These are phyloP conservation scores for Cyanidioschyzon merolae DNA, from an alignment of 23 red algal genomes.

Conservation along the genomic window DNA sequence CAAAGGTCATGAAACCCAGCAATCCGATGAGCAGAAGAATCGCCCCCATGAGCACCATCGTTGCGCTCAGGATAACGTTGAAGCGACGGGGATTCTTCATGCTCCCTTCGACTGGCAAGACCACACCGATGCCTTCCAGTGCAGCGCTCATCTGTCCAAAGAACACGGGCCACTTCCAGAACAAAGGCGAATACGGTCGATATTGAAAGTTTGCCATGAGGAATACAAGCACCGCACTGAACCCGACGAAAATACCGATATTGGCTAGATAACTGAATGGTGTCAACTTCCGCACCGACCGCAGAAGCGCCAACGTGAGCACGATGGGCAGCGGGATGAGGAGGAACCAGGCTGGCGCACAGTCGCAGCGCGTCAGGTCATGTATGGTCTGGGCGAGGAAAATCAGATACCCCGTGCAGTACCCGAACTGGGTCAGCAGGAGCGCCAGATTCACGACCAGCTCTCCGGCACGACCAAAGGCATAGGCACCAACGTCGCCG, in stretches of 20 bases:
- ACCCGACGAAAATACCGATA: slow-evolving; percentile 52
- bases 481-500: slow-evolving; percentile 53
- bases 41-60: slow-evolving; percentile 38
- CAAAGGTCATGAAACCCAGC: slow-evolving; percentile 89
- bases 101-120: slow-evolving; percentile 65
- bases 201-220: slow-evolving; percentile 62
- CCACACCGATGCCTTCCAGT: slow-evolving; percentile 87
- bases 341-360: slow-evolving; percentile 43
- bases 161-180: slow-evolving; percentile 63
- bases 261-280: slow-evolving; percentile 74
- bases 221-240: slow-evolving; percentile 57
- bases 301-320: slow-evolving; percentile 36
- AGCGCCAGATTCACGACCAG: slow-evolving; percentile 48
- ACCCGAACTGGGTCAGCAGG: slow-evolving; percentile 91
- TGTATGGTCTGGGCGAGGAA: slow-evolving; percentile 79
- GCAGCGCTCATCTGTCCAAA: slow-evolving; percentile 89
- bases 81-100: slow-evolving; percentile 60
- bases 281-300: slow-evolving; percentile 56
- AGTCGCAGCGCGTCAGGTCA: slow-evolving; percentile 47
- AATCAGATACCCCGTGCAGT: slow-evolving; percentile 91
- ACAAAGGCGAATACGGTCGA: slow-evolving; percentile 34
- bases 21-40: slow-evolving; percentile 64
- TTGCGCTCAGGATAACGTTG: slow-evolving; percentile 37
- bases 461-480: slow-evolving; percentile 36
- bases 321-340: slow-evolving; percentile 60